Conservation (phyloP, 2,329 filamentous ascomycete species). For the Beauveria sp. region DNA sequence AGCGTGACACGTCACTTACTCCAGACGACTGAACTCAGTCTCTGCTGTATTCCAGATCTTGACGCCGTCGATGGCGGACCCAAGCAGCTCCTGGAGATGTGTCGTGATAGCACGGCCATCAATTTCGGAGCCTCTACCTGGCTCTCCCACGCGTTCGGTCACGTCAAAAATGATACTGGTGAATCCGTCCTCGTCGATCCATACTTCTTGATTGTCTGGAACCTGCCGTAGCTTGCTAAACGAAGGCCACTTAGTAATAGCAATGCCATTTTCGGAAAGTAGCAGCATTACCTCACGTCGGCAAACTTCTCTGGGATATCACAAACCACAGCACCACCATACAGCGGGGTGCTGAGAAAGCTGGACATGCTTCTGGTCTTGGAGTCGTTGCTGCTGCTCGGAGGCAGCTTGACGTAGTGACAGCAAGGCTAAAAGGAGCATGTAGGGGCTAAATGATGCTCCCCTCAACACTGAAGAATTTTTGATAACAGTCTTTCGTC, state of each 20-base stretch:
- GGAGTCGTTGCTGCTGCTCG: background rate
- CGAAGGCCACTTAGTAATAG: background rate
- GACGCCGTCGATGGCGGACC: constrained; percentile 53
- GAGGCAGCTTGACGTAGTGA: background rate
- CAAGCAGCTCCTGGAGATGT: constrained; percentile 63
- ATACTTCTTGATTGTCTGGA: constrained; percentile 87
- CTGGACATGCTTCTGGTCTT: constrained; percentile 35
- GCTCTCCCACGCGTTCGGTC: constrained; percentile 64
- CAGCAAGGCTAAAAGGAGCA: background rate
- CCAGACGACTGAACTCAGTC: constrained; percentile 49
- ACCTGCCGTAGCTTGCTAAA: constrained; percentile 63
- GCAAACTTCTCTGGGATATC: constrained; percentile 61
- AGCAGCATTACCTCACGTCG: constrained; percentile 58
- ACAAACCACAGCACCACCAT: constrained; percentile 62
- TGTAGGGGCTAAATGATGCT: background rate
- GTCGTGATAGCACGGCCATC: constrained; percentile 64
- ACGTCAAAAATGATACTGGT: constrained; percentile 88
- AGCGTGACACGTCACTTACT: constrained; percentile 29
- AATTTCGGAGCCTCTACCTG: constrained; percentile 47
- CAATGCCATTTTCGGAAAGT: background rate
- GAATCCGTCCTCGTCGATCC: constrained; percentile 74
- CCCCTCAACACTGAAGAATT: background rate
- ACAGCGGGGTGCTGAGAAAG: constrained; percentile 55
- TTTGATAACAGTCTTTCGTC: background rate
- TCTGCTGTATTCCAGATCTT: constrained; percentile 60